Evolutionary conservation across 257 asterid genomes (phyloP).

Genomic region (Primulina huaijiensis): DNA sequence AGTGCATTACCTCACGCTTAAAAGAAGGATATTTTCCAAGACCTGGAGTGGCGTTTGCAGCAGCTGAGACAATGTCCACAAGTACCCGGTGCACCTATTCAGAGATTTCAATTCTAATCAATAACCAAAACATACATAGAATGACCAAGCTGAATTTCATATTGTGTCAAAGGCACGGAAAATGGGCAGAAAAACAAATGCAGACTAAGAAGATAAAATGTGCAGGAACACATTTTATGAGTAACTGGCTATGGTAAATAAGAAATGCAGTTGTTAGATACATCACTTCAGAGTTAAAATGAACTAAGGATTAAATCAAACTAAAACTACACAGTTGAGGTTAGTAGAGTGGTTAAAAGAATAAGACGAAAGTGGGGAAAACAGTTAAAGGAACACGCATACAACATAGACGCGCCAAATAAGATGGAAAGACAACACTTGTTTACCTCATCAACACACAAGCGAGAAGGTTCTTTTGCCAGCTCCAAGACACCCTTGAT

Average conservation of each 20-base stretch:
- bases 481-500: conserved; percentile 81
- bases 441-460: conserved; percentile 96
- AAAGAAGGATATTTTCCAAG: conserved; percentile 99
- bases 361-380: background rate
- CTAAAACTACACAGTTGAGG: background rate
- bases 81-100: conserved; percentile 89
- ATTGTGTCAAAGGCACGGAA: background rate
- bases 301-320: background rate
- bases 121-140: background rate
- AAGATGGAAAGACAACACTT: conserved; percentile 10
- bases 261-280: background rate
- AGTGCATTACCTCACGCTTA: conserved; percentile 74
- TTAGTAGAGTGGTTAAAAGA: background rate
- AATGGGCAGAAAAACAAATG: background rate
- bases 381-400: conserved; percentile 11
- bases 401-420: conserved; percentile 1
- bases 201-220: background rate
- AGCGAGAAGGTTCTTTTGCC: conserved; percentile 97
- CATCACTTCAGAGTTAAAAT: background rate
- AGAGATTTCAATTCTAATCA: conserved; percentile 1
- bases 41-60: conserved; percentile 98
- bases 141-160: conserved; percentile 11
- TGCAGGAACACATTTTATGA: background rate
- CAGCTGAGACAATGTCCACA: conserved; percentile 76
- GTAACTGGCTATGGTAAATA: background rate